phyloP scores from a whole-genome alignment of 495 filamentous ascomycete genomes.

The Penicillium subrubescens region DNA sequence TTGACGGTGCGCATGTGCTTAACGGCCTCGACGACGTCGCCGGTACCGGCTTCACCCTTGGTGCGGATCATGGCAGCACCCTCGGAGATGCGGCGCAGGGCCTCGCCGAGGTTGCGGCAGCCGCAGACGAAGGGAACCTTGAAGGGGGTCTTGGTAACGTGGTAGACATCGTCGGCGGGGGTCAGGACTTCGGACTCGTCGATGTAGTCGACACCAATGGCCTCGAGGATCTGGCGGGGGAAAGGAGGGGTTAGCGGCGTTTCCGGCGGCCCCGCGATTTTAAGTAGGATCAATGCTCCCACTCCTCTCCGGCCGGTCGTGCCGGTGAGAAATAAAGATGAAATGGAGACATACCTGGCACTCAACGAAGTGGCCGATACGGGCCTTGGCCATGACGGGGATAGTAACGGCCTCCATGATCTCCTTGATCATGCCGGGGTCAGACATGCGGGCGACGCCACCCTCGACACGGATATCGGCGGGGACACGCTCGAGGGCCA shows the following conservation, averaged over 20 bases:
- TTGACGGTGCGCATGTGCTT: slow-evolving; percentile 93
- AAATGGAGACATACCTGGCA: slow-evolving; percentile 65
- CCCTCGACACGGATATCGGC: slow-evolving; percentile 93
- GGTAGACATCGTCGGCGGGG: slow-evolving; percentile 85
- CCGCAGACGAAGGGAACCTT: slow-evolving; percentile 93
- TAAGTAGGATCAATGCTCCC: neutral
- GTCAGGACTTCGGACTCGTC: slow-evolving; percentile 98
- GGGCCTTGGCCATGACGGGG: slow-evolving; percentile 98
- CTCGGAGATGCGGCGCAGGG: slow-evolving; percentile 86
- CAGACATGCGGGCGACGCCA: slow-evolving; percentile 96
- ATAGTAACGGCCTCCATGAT: slow-evolving; percentile 98
- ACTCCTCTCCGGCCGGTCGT: neutral
- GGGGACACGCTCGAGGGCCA: slow-evolving; percentile 97
- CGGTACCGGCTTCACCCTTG: slow-evolving; percentile 98
- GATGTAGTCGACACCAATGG: slow-evolving; percentile 94
- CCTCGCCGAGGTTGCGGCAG: slow-evolving; percentile 93
- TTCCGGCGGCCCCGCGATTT: neutral
- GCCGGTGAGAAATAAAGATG: neutral
- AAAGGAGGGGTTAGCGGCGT: slow-evolving; percentile 5
- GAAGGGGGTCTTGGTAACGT: slow-evolving; percentile 87
- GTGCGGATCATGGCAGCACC: slow-evolving; percentile 99
- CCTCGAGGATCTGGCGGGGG: slow-evolving; percentile 76
- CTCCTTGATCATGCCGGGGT: slow-evolving; percentile 92
- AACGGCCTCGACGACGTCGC: slow-evolving; percentile 95
- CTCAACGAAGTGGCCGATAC: slow-evolving; percentile 97